Evolutionary conservation across 805 yeast species (phyloP), one percentile per base, ranked within the genome.

Genomic region (Torulaspora franciscae): DNA sequence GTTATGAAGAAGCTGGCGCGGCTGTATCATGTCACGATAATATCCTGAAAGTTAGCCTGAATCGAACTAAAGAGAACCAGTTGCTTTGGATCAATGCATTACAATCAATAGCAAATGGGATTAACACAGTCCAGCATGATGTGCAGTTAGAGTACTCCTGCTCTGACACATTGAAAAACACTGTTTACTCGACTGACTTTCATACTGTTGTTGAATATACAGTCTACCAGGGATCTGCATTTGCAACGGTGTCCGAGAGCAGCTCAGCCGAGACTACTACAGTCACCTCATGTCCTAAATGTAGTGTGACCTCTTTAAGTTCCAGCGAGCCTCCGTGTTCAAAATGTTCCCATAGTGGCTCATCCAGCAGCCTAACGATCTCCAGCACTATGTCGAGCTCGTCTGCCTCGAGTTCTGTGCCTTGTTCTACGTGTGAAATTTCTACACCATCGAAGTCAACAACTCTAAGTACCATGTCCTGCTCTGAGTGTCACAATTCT

Each of bases 41-140:
- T 25, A 42, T 46, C 7, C 37, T 66, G 3, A 29, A 46, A 28
- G 44, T 62, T 11, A 39, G 47, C 13, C 49, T 60, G 19, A 51
- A 46, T 15, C 42, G 55, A 32, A 39, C 61, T 7, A 50, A 59
- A 9, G 50, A 62, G 5, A 66, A 63, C 7, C 53, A 55, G 17
- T 60, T 59, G 45, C 33, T 68, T 4, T 61, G 61, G 57, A 47
- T 66, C 13, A 63, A 69, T 33, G 65, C 61, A 10, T 52, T 64
- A 23, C 73, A 69, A 52, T 24, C 46, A 7, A 37, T 62, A 15
- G 46, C 52, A 5, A 48, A 27, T 3, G 60, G 57, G 17, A 37
- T 32, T 7, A 54, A 56, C 28, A 55, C 56, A 4, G 42, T 58
- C 23, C 46, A 44, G 14, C 62, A 62, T 35, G 52, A 48, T 11